Evolutionary conservation across 768 basidiomycete species (phyloP), one percentile per base, ranked within the genome.

Genomic region (Tulasnella sp.): DNA sequence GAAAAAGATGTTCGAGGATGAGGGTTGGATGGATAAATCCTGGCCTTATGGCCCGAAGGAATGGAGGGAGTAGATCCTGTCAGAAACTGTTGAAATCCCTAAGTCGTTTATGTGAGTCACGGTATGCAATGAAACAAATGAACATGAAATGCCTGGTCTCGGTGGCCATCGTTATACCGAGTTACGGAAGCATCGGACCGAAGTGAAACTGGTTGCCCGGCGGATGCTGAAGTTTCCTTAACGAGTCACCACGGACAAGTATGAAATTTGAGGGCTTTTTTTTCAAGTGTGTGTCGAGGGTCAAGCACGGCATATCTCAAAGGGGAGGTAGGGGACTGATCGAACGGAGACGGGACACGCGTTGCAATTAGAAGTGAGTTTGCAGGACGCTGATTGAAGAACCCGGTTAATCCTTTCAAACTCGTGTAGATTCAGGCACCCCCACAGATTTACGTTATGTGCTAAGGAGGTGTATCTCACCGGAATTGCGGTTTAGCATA

Each of bases 21-120:
- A 87, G n/a, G 90, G 89, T 4, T 89, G 88, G 82, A 83, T 91
- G 81, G 90, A 93, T 83, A 90, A 89, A 88, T 93, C 92, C n/a
- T 95, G 94, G 94, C 74, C 74, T 6, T 24, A 16, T 18, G 74
- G 74, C 40, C 74, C 48, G 74, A 28, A 50, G 48, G 74, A 75
- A 50, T 44, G 74, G 74, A 20, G n/a, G 44, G 74, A 31, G 41
- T 44, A 75, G 16, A 50, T 75, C 28, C 7, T 34, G 22, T 18
- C 64, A 69, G 20, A 69, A 69, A 69, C 34, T 69, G 64, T 69
- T 69, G 31, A 69, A 69, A 34, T 11, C 14, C 34, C 8, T 69
- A 16, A 7, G 28, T 31, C 31, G 28, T 69, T 69, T 37, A 28
- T 69, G 64, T 69, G 64, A 69, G 64, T 69, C 64, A 69, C 64